Evolutionary conservation across 2,329 filamentous ascomycete species (phyloP).

Genomic region (Ceratocystis albifundus): DNA sequence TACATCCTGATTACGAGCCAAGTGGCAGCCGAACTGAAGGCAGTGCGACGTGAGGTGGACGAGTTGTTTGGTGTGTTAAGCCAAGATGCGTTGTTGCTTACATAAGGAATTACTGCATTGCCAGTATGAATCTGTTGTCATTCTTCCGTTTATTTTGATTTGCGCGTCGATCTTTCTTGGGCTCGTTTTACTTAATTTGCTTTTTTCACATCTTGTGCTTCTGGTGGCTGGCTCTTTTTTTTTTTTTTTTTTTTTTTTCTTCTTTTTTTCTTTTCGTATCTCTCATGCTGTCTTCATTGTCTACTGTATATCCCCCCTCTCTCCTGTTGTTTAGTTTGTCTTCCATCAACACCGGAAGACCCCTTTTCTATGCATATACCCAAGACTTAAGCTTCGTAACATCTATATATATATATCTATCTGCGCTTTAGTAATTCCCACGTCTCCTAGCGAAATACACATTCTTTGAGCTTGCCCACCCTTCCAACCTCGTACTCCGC

Average conservation of each 20-base stretch:
- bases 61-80: slow-evolving; percentile 51
- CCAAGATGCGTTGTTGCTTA: slow-evolving; percentile 46
- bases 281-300: background rate
- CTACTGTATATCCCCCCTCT: slow-evolving; percentile 4
- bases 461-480: slow-evolving; percentile 52
- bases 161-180: background rate
- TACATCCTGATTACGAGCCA: slow-evolving; percentile 64
- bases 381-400: background rate
- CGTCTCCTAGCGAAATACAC: slow-evolving; percentile 37
- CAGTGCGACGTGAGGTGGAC: slow-evolving; percentile 51
- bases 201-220: background rate
- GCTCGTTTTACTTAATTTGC: background rate
- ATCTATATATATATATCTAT: background rate
- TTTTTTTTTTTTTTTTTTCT: background rate
- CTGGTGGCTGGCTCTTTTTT: background rate
- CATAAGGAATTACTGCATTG: slow-evolving; percentile 30
- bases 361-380: background rate
- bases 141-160: background rate
- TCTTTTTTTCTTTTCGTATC: background rate
- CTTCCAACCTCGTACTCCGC: slow-evolving; percentile 69
- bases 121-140: background rate
- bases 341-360: background rate
- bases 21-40: slow-evolving; percentile 52
- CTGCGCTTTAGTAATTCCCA: background rate
- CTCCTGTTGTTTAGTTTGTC: background rate